Base-by-base conservation (phyloP, 2,329 filamentous ascomycete genomes). In the Elsinoe perseae region DNA sequence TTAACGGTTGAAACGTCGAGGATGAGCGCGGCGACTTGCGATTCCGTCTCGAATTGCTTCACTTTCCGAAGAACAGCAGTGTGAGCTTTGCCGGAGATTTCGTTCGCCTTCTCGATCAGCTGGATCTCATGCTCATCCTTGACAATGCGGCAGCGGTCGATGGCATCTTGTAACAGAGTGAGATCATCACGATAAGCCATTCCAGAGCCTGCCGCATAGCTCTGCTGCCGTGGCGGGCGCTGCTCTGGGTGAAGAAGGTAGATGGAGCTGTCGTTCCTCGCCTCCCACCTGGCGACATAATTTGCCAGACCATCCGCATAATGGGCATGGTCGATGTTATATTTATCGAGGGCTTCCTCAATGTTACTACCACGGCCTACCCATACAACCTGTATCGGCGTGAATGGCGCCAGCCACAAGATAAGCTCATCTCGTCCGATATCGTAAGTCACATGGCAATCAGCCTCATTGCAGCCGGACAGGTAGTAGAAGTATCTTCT, bases 401-500 rank as follows among this genome's bases (percentile, higher is more conserved):
- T 84, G 64, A 91, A 81, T n/a, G 89, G 87, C 2, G 93, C 92
- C 64, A 98, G 91, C 74, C 91, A 98, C 50, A 98, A 82, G 2
- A 85, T 95, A 36, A 91, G 81, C 64, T 83, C 82, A 61, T 83
- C 80, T 48, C 81, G 78, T 42, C 80, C 76, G 57, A 95, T 85
- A 61, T 95, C 86, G 75, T 96, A 95, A 56, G 86, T 80, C 59
- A 89, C 80, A 68, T 85, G 84, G 65, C 86, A 86, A 71, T 96
- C 90, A 58, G 91, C 80, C 30, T 95, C 79, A 60, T 84, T 80
- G 67, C 84, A 95, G 63, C 93, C 93, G 18, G 89, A 92, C 46
- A 97, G 77, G 72, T 98, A 98, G 80, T 87, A 95, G 75, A 98
- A 98, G 70, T 84, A 88, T 56, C 93, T 86, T 61, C 65, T 73